A percentile compares a stretch with the other conserved stretches of the same genome.
Evolutionary conservation across 306 rosid species (phyloP).

Genomic region (Echinosophora koreensis): DNA sequence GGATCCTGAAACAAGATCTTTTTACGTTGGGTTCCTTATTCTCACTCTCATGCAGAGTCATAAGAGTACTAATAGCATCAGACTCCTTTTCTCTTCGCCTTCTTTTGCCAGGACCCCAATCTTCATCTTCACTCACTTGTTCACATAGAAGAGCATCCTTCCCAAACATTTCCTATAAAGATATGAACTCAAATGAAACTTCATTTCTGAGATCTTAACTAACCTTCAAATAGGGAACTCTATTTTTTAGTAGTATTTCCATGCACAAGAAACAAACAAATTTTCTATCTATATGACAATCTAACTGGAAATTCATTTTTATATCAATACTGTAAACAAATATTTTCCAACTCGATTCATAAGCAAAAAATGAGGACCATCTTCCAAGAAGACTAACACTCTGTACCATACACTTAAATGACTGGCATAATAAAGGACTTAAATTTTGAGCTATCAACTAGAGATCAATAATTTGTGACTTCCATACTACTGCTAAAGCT

Average conservation of each 20-base stretch:
- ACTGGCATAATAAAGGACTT: constrained; percentile 2
- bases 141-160: constrained; percentile 76
- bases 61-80: constrained; percentile 90
- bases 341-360: constrained; percentile 8
- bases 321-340: constrained; percentile 34
- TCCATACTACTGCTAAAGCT: constrained; percentile 2
- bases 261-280: background rate
- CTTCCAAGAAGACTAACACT: constrained; percentile 6
- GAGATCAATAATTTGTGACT: constrained; percentile 16
- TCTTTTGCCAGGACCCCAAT: constrained; percentile 91
- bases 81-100: constrained; percentile 83
- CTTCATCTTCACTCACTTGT: constrained; percentile 91
- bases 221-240: constrained; percentile 1
- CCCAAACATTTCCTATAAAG: constrained; percentile 91
- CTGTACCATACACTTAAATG: background rate
- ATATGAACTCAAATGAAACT: constrained; percentile 25
- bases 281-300: constrained; percentile 30
- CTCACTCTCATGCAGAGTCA: constrained; percentile 84
- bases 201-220: constrained; percentile 11
- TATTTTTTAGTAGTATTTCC: constrained; percentile 1
- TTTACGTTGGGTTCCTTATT: constrained; percentile 54
- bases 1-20: constrained; percentile 79
- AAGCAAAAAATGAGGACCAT: background rate
- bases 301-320: constrained; percentile 7
- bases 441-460: constrained; percentile 42